Evolutionary conservation across 2,329 filamentous ascomycete species (phyloP), one percentile per base, ranked within the genome.

Genomic region (Paecilomyces variotii): DNA sequence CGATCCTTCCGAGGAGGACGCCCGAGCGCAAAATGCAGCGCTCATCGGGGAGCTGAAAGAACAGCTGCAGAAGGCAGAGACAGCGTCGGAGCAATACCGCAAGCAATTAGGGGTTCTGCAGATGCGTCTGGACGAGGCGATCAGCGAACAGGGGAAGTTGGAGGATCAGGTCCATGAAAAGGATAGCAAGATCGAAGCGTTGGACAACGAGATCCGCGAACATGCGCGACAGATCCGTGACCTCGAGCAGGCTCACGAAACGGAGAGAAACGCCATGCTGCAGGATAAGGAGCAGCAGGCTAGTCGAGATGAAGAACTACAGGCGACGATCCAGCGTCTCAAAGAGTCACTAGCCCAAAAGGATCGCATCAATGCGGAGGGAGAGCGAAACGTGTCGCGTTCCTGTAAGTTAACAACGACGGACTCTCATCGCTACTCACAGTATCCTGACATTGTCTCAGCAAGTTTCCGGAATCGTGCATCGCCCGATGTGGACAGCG

Each of bases 271-370:
- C 69, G 86, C 90, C 57, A 89, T 93, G 77, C 86, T 90, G 69
- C 91, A 92, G 75, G 93, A 97, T 74, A 94, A 95, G 78, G 92
- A 97, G 64, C 90, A 95, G 66, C 88, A 92, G 75, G 81, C 84
- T 57, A 88, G 87, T 65, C 84, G 87, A 59, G 91, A 97, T 71
- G 91, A 96, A 70, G 91, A 96, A 73, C 87, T 97, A 83, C 90
- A 96, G 74, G 81, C 84, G 59, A 88, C 93, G 57, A 94, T 97
- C 69, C 91, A 96, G 76, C 83, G 93, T 57, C 79, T 99, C 66
- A 97, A 97, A 80, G 92, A 97, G 72, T 88, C 86, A 55, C 79
- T 97, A 66, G 87, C 89, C 56, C 89, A 92, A 75, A 86, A 89
- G 72, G 87, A 87, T 67, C 78, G 78, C 56, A 74, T 75, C 45